Percentiles rank a stretch among this genome's conserved stretches.
Evolutionary conservation across 2,329 filamentous ascomycete species (phyloP).

Genomic region (Aspergillus sp.): DNA sequence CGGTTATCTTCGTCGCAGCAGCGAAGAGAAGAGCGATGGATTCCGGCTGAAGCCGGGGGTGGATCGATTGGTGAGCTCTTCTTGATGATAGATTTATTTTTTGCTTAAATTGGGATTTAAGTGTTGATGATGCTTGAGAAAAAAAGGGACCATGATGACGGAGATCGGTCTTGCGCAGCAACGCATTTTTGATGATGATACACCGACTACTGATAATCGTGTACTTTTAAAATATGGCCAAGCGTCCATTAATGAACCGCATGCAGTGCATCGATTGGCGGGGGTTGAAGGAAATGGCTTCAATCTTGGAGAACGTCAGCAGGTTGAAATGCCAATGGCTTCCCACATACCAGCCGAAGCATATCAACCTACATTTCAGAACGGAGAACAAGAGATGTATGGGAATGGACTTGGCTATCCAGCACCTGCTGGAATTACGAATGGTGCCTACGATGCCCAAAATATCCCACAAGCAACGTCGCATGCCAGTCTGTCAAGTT

Average conservation of each 20-base stretch:
- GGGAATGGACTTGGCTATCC: too few relatives aligned
- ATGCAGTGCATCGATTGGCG: too few relatives aligned
- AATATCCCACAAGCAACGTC: not conserved
- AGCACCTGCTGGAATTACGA: too few relatives aligned
- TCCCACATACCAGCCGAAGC: too few relatives aligned
- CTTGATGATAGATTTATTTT: not conserved
- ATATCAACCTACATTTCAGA: too few relatives aligned
- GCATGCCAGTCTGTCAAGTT: constrained; percentile 1
- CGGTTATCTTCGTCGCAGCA: constrained; percentile 26
- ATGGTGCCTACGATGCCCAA: not conserved
- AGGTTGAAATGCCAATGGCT: too few relatives aligned
- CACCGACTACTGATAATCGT: constrained; percentile 5
- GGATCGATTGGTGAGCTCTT: constrained; percentile 25
- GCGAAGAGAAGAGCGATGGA: constrained; percentile 31
- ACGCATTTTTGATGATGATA: constrained; percentile 25
- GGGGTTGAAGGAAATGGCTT: too few relatives aligned
- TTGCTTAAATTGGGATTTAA: too few relatives aligned
- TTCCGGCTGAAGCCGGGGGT: constrained; percentile 21
- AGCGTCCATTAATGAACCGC: too few relatives aligned
- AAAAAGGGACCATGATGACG: constrained; percentile 26
- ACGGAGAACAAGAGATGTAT: too few relatives aligned
- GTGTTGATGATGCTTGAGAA: not conserved
- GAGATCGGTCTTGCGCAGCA: constrained; percentile 30
- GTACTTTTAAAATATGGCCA: too few relatives aligned
- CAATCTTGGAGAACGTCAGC: too few relatives aligned